Conservation (phyloP, 257 asterid species). For the Orobanche coerulescens region DNA sequence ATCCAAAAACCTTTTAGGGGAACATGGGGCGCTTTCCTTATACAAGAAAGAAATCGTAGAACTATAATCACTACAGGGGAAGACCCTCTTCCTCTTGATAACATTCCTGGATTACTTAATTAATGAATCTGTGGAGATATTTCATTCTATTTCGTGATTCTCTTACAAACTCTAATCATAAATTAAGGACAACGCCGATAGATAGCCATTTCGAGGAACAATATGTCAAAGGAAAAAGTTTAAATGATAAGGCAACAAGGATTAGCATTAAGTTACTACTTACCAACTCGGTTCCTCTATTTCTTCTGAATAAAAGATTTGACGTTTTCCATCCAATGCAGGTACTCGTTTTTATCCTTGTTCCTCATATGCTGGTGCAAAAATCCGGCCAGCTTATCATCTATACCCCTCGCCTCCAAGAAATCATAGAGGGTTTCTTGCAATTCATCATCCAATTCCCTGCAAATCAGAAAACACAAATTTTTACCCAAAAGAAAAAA, state of each 20-base stretch:
- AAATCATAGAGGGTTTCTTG: slow-evolving; percentile 67
- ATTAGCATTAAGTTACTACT: no score
- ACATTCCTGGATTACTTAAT: no score
- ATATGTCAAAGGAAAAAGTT: not conserved
- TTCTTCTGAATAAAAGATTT: slow-evolving; percentile 50
- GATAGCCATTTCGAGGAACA: slow-evolving; percentile 2
- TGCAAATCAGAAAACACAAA: slow-evolving; percentile 25
- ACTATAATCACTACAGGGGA: no score
- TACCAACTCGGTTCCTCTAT: slow-evolving; percentile 17
- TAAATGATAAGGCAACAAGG: not conserved
- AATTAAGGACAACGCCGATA: not conserved
- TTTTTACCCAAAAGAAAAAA: not conserved
- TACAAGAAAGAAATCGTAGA: no score
- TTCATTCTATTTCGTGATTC: slow-evolving; percentile 8
- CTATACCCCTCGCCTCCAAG: slow-evolving; percentile 74
- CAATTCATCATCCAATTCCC: slow-evolving; percentile 76
- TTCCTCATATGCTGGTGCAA: slow-evolving; percentile 55
- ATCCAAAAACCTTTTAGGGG: no score
- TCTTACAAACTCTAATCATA: slow-evolving; percentile 11
- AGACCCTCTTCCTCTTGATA: not conserved
- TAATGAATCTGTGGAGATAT: not conserved
- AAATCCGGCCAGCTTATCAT: slow-evolving; percentile 58
- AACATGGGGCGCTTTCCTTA: no score
- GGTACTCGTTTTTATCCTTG: slow-evolving; percentile 75
- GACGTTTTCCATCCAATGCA: slow-evolving; percentile 66